Evolutionary conservation across 1,139 yeast genomes (phyloP).

Genomic region (Pichiaceae sp.): DNA sequence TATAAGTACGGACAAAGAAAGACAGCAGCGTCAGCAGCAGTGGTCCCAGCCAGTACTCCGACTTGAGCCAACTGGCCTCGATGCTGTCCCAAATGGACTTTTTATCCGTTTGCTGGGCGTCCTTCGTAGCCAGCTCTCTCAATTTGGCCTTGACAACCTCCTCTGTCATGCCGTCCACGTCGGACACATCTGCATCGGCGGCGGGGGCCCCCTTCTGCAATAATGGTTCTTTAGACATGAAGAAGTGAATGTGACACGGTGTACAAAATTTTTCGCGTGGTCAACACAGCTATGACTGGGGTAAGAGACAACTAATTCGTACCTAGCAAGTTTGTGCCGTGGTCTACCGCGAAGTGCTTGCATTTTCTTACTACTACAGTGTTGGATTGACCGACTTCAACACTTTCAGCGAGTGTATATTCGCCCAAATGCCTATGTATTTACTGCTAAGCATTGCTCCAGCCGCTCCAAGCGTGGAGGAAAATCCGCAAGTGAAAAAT

Average conservation of each 20-base stretch:
- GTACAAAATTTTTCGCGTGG: neutral
- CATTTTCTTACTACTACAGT: too few species aligned
- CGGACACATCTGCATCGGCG: conserved; percentile 2
- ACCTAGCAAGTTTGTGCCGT: neutral
- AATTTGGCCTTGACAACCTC: conserved; percentile 22
- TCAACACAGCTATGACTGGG: neutral
- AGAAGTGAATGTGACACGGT: neutral
- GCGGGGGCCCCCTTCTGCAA: neutral
- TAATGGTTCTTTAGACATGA: neutral
- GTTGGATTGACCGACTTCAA: too few species aligned
- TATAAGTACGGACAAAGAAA: conserved; percentile 44
- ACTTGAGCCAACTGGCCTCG: conserved; percentile 8
- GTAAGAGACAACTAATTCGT: too few species aligned
- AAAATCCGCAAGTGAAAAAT: too few species aligned
- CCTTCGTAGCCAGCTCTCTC: conserved; percentile 32
- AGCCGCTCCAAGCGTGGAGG: too few species aligned
- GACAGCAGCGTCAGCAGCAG: conserved; percentile 39
- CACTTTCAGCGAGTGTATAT: too few species aligned
- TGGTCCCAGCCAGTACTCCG: conserved; percentile 27
- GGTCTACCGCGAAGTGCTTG: neutral
- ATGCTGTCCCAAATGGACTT: conserved; percentile 33
- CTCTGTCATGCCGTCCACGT: conserved; percentile 12
- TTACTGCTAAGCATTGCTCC: too few species aligned
- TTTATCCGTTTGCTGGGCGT: conserved; percentile 29
- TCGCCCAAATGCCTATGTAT: too few species aligned